Base-by-base conservation (phyloP, 768 basidiomycete species). In the Tubosaeta sp. region DNA sequence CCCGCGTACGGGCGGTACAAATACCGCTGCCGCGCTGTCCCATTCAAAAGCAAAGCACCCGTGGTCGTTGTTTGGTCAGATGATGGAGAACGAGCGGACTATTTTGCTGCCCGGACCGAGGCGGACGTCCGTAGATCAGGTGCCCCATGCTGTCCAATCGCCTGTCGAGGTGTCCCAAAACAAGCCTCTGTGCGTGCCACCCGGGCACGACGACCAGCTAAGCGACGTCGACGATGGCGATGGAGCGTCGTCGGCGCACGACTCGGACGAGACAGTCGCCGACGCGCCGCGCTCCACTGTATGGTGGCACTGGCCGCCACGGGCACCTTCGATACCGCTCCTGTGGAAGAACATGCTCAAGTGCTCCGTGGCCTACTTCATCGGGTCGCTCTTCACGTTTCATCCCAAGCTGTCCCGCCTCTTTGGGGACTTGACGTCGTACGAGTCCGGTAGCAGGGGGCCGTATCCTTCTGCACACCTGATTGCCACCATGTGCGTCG, bases 311-410 rank as follows among this genome's bases (percentile, higher is more conserved):
- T 19, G 29, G 44, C 55, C 55, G 10, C 22, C 48, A 6, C 59
- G 56, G 17, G 42, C 72, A 35, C 76, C 78, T 5, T 55, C 69
- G 12, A 57, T 86, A 33, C 71, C 84, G 3, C 57, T 78, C 16
- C 54, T 85, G 27, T 76, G 83, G 51, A 79, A 81, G 37, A 91
- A 90, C 62, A 81, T 97, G 41, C 70, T 95, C 57, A 97, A 98
- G 72, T 99, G 97, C 71, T 79, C 85, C 2, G 74, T 97, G 16
- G 89, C 95, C 0, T 99, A 99, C 69, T 83, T 91, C 58, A 71
- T 97, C 48, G 94, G 80, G 5, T 92, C 90, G 0, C 75, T 97
- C 11, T 99, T 98, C 77, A 99, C 97, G 1, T 98, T 92, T 64
- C 83, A 84, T 4, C 85, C 89, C 0, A 72, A 74, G 25, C 75